Base-by-base conservation (phyloP, 371 early-diverging fungal species). In the Batkoa obscura region DNA sequence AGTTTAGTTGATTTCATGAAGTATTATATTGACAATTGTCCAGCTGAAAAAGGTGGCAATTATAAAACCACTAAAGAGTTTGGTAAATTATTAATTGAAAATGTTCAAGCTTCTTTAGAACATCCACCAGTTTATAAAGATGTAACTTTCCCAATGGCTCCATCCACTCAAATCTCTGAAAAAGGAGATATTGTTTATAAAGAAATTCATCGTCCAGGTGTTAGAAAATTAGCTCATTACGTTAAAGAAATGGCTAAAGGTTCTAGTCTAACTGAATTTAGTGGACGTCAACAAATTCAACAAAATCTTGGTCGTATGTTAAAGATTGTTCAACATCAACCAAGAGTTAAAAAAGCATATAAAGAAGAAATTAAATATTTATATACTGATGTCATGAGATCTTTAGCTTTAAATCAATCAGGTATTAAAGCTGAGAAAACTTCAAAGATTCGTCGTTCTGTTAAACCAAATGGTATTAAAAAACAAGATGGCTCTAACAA, bases 111-210 rank as follows among this genome's bases (percentile, higher is more conserved):
- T 51, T 88, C 84, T 31, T 65, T 91, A 46, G 68, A 72, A 37
- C 69, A 69, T 49, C 71, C 81, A 55, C 93, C 94, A 30, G 83
- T 88, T 31, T 93, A 83, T 73, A 87, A 87, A 70, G 81, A 90
- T 76, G 73, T 81, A 43, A 70, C 66, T 56, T 68, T 70, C 63
- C 90, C 90, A 39, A 90, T 86, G 47, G 79, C 73, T 47, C 94
- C 93, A 52, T 72, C 73, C 59, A 90, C 92, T 8, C 61, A 69
- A 56, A 75, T 91, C 51, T 71, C 82, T 35, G 84, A 78, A 56
- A 72, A 73, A 64, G 94, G 94, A 58, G 80, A 84, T 61, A 80
- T 94, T 56, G 63, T 76, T 50, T 94, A 90, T 70, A 67, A 69
- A 38, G 94, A 93, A 66, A 78, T 83, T 57, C 74, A 72, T 63